Base-by-base conservation (phyloP, 2,329 filamentous ascomycete species). In the Juglanconis juglandina region DNA sequence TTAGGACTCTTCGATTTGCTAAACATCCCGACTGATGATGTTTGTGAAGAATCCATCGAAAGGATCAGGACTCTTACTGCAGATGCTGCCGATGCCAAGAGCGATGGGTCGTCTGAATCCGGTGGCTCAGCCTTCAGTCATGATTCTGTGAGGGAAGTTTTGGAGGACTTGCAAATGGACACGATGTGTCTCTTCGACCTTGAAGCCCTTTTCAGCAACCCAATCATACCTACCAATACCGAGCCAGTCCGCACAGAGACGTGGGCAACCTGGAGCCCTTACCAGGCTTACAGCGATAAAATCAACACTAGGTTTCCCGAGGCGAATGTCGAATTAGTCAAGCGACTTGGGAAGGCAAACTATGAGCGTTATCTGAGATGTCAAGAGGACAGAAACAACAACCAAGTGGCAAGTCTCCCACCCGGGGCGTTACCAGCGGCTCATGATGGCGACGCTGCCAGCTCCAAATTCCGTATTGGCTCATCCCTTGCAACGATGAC, bases 181-280 rank as follows among this genome's bases (percentile, higher is more conserved):
- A 61, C 54, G 4, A 58, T 41, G 2, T 61, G 53, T 30, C 59
- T 61, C 4, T 6, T 53, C 3, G 59, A 61, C n/a, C 34, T 58
- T 6, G 59, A 61, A 13, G 49, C 48, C 8, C 59, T 61, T 33
- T 42, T 61, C 3, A n/a, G 37, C 48, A 35, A 33, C n/a, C 53
- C 59, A 4, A 46, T 61, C 2, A 30, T 53, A 35, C 35, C 13
- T 7, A 3, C 4, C 5, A 32, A 56, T 10, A 4, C 17, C 11
- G 59, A 60, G 24, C 41, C 32, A 46, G 13, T 30, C 3, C 3
- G 14, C 30, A 7, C 2, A 7, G 56, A 53, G 3, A n/a, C 8
- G 2, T 35, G 6, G 1, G 10, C 44, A n/a, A 47, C 10, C 33
- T 58, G 59, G 59, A 32, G 3, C 3, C 59, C 53, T 2, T 34